These are phyloP conservation scores for Vachellia pachyceras DNA, from an alignment of 306 rosid species.

Conservation along the genomic window DNA sequence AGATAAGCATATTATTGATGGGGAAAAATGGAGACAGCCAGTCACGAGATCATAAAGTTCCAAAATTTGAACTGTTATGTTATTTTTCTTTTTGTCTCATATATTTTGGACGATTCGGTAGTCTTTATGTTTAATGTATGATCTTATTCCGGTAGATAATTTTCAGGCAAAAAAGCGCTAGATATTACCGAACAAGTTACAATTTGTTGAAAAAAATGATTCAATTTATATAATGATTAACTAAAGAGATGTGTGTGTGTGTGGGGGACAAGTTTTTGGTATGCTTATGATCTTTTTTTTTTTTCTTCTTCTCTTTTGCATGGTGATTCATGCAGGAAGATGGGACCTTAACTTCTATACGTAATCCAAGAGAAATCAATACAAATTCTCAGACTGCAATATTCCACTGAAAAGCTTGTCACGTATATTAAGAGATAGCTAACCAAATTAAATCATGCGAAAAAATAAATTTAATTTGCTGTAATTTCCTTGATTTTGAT, in stretches of 20 bases:
- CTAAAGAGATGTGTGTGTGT: too few relatives aligned
- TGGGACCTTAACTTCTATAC: neutral
- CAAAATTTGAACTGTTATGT: slow-evolving; percentile 52
- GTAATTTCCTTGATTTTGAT: neutral
- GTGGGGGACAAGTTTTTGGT: neutral
- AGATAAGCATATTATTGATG: neutral
- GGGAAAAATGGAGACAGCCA: slow-evolving; percentile 34
- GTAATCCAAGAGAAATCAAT: slow-evolving; percentile 18
- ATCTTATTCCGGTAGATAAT: neutral
- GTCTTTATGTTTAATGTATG: slow-evolving; percentile 37
- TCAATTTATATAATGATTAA: neutral
- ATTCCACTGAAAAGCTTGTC: neutral
- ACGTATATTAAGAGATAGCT: neutral
- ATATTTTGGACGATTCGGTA: slow-evolving; percentile 35
- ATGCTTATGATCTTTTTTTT: neutral
- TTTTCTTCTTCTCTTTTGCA: neutral
- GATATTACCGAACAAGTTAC: neutral
- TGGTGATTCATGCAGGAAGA: slow-evolving; percentile 3
- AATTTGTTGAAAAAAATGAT: neutral
- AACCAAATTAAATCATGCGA: neutral
- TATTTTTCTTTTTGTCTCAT: slow-evolving; percentile 44
- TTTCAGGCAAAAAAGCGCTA: neutral
- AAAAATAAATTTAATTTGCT: neutral
- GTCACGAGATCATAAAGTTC: slow-evolving; percentile 65
- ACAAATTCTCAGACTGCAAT: slow-evolving; percentile 1